Percentiles rank a stretch among this genome's conserved stretches.
Evolutionary conservation across 1,139 yeast species (phyloP).

Genomic region (Arxiozyma bovina): DNA sequence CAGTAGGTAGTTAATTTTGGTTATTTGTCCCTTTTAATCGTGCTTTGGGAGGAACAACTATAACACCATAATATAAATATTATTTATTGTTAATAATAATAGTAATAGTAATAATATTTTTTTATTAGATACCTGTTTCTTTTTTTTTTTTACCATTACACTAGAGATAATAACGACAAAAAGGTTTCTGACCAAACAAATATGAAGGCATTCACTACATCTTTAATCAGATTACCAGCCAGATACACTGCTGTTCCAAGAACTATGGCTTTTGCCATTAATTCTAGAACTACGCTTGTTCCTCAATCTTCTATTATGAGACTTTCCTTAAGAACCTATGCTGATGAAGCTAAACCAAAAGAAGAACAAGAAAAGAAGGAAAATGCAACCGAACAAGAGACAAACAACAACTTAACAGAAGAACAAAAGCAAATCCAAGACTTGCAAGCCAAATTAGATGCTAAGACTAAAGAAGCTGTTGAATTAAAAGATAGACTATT

Average conservation of each 20-base stretch:
- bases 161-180: not conserved
- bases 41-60: too few relatives aligned
- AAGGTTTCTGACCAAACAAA: not conserved
- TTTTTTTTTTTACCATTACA: not conserved
- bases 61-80: too few relatives aligned
- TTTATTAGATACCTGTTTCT: not conserved
- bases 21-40: too few relatives aligned
- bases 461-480: slow-evolving; percentile 73
- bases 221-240: slow-evolving; percentile 3
- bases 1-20: too few relatives aligned
- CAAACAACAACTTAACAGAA: slow-evolving; percentile 11
- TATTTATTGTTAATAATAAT: too few relatives aligned
- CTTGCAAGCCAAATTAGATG: slow-evolving; percentile 46
- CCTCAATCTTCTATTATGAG: slow-evolving; percentile 1
- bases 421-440: slow-evolving; percentile 21
- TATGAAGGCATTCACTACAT: slow-evolving; percentile 7
- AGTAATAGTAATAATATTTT: too few relatives aligned
- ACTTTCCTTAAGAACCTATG: slow-evolving; percentile 11
- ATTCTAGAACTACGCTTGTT: not conserved
- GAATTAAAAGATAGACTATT: slow-evolving; percentile 76
- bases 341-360: slow-evolving; percentile 20
- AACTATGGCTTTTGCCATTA: not conserved
- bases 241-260: slow-evolving; percentile 5
- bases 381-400: slow-evolving; percentile 5
- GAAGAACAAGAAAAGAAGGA: slow-evolving; percentile 5